Evolutionary conservation across 768 basidiomycete species (phyloP), one percentile per base, ranked within the genome.

Genomic region (Tulasnella sp.): DNA sequence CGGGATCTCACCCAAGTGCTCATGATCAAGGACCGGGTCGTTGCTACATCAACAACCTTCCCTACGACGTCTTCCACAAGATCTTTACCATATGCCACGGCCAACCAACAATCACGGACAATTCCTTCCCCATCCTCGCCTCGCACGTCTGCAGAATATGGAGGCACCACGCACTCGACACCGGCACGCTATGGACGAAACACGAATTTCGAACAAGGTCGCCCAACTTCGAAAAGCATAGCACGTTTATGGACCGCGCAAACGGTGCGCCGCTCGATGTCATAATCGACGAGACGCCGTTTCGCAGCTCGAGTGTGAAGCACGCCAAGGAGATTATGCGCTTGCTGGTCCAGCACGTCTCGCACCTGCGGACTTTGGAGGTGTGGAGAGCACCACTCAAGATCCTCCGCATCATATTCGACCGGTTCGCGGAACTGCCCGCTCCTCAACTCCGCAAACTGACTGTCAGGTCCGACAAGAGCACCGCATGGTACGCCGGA

Each of bases 361-460:
- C 52, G 14, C 17, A 12, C 12, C 42, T 34, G 79, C 76, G 22
- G 88, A 84, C 75, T 84, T 81, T 2, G 78, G 52, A n/a, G 22
- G 52, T 59, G 19, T 11, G 12, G 52, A 2, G n/a, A 29, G 52
- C n/a, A 11, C 52, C 52, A 26, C 52, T 11, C 52, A 59, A 59
- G 14, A 4, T 59, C 79, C 7, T 79, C 87, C 69, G 86, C 86
- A 29, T 87, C 87, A 6, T 88, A 86, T 2, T 86, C 86, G 34
- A 88, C 86, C 0, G 75, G 81, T 1, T 85, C 92, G 37, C 77
- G 78, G 17, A 86, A 81, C 0, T 77, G 81, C 0, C 84, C 87
- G 52, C 52, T 59, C 12, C 90, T 91, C 52, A 29, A 2, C 79
- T 94, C 36, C 89, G 94, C 29, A 87, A 90, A 26, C 81, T 92